A percentile compares a stretch with the other conserved stretches of the same genome.
These are phyloP conservation scores for Plantago elongata DNA, from an alignment of 257 asterid species.

Conservation along the genomic window DNA sequence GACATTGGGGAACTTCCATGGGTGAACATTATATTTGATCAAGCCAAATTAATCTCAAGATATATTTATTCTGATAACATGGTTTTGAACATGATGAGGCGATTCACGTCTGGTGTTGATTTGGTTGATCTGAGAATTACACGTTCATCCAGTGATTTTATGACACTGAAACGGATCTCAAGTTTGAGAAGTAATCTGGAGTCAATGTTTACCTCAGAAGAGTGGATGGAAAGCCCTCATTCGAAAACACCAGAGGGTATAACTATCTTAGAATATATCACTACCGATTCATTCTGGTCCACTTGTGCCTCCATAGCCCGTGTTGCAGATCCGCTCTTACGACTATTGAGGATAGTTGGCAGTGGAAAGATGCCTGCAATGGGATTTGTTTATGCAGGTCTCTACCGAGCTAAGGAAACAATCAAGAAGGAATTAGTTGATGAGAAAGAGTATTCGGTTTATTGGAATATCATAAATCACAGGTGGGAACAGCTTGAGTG, in stretches of 20 bases:
- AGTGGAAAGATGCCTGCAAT: slow-evolving; percentile 72
- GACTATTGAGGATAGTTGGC: slow-evolving; percentile 64
- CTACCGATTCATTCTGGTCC: slow-evolving; percentile 77
- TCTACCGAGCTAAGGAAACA: slow-evolving; percentile 83
- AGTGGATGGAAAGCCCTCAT: slow-evolving; percentile 75
- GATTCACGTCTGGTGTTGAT: slow-evolving; percentile 76
- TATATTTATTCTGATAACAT: slow-evolving; percentile 53
- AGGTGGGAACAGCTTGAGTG: slow-evolving; percentile 81
- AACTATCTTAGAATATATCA: slow-evolving; percentile 40
- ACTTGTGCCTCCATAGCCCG: slow-evolving; percentile 41
- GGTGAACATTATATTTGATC: slow-evolving; percentile 52
- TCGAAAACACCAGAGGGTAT: slow-evolving; percentile 67
- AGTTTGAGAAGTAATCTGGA: slow-evolving; percentile 61
- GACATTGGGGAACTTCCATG: slow-evolving; percentile 57
- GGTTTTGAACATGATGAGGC: slow-evolving; percentile 75
- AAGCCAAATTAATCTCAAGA: slow-evolving; percentile 71
- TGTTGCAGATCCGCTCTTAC: slow-evolving; percentile 65
- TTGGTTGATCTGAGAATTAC: slow-evolving; percentile 63
- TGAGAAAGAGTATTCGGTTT: slow-evolving; percentile 55
- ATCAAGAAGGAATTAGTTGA: slow-evolving; percentile 66
- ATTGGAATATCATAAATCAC: slow-evolving; percentile 82
- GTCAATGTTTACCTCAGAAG: slow-evolving; percentile 81
- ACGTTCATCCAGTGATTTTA: slow-evolving; percentile 54
- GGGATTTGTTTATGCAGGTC: slow-evolving; percentile 82
- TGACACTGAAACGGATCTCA: slow-evolving; percentile 68